phyloP scores from a whole-genome alignment of 140 eudicot species.

The Oenanthe javanica region DNA sequence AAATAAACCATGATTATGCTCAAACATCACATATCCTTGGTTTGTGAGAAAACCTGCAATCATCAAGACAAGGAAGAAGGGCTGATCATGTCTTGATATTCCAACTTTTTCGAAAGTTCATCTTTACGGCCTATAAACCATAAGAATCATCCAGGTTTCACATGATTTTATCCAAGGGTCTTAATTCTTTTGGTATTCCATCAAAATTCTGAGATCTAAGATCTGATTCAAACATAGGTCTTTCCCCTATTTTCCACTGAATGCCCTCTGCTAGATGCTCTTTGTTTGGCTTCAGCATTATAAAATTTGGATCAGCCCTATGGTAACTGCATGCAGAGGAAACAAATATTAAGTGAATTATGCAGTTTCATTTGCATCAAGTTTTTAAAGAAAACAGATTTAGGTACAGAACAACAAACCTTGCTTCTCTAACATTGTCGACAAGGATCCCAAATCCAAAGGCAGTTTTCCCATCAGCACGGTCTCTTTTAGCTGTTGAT shows the following conservation, averaged over 20 bases:
- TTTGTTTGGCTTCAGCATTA: constrained; percentile 87
- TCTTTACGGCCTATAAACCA: not conserved
- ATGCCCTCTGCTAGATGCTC: constrained; percentile 86
- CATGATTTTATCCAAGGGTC: constrained; percentile 67
- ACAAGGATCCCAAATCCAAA: constrained; percentile 75
- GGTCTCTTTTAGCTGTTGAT: constrained; percentile 71
- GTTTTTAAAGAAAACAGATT: not conserved
- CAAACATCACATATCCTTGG: not conserved
- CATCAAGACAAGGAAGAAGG: no score
- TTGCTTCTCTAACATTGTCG: constrained; percentile 79
- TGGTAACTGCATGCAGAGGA: constrained; percentile 48
- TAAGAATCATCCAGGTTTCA: constrained; percentile 9
- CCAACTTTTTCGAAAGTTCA: not conserved
- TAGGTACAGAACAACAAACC: constrained; percentile 29
- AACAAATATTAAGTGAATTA: not conserved
- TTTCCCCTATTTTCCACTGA: constrained; percentile 65
- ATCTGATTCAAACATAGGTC: constrained; percentile 65
- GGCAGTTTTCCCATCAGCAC: constrained; percentile 45
- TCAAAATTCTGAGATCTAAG: constrained; percentile 72
- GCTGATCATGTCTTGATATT: not conserved
- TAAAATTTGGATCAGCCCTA: constrained; percentile 86
- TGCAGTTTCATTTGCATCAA: not conserved
- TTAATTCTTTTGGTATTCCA: constrained; percentile 72
- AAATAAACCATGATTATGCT: not conserved
- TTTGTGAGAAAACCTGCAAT: not conserved